Conservation (phyloP, 73 alveolate genomes). For the Stentor roeselii region DNA sequence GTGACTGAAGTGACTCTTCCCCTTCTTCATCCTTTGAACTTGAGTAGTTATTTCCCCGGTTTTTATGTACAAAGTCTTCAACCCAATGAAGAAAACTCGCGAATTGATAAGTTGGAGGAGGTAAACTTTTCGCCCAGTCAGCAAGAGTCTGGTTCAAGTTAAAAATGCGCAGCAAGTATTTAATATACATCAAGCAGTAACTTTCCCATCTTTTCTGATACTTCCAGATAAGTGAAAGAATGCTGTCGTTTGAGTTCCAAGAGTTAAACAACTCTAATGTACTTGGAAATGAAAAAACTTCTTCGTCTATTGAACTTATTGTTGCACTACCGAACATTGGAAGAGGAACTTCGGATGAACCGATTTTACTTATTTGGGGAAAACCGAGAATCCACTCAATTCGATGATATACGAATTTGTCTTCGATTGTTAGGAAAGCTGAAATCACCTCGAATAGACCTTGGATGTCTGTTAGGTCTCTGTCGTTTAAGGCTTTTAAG, state of each 20-base stretch:
- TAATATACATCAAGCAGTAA: conserved; percentile 17
- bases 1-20: background rate
- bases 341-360: background rate
- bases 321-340: conserved; percentile 27
- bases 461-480: conserved; percentile 48
- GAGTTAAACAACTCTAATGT: background rate
- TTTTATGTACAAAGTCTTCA: conserved; percentile 44
- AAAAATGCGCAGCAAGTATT: background rate
- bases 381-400: conserved; percentile 66
- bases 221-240: conserved; percentile 27
- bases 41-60: background rate
- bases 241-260: conserved; percentile 8
- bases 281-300: conserved; percentile 21
- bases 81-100: conserved; percentile 61
- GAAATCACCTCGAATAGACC: conserved; percentile 43
- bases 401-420: conserved; percentile 32
- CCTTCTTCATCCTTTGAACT: background rate
- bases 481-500: conserved; percentile 52
- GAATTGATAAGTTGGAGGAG: conserved; percentile 56
- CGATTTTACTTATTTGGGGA: background rate
- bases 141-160: conserved; percentile 24
- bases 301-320: conserved; percentile 22
- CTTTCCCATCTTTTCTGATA: conserved; percentile 2
- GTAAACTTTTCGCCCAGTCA: conserved; percentile 31
- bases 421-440: conserved; percentile 51